phyloP scores from a whole-genome alignment of 2,329 filamentous ascomycete genomes.

The Penicillium capsulatum region DNA sequence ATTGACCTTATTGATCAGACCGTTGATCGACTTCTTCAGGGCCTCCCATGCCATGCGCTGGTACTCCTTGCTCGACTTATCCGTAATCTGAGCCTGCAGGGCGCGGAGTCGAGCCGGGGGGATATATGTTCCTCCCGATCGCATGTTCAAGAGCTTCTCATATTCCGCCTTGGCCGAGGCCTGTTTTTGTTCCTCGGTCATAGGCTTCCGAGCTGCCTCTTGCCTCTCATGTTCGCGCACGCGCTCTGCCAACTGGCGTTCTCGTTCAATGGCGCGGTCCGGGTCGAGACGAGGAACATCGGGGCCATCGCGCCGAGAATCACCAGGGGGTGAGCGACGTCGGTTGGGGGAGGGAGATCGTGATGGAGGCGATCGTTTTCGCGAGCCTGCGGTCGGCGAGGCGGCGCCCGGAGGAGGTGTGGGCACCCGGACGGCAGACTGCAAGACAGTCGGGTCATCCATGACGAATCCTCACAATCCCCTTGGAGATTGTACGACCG shows the following conservation, averaged over 20 bases:
- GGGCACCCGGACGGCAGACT: constrained; percentile 57
- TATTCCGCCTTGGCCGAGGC: constrained; percentile 87
- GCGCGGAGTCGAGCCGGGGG: constrained; percentile 86
- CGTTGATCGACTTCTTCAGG: constrained; percentile 97
- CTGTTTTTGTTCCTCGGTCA: constrained; percentile 77
- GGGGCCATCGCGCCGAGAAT: constrained; percentile 30
- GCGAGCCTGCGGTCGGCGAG: constrained; percentile 48
- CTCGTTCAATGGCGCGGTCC: constrained; percentile 47
- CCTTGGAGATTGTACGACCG: not conserved
- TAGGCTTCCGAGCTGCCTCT: constrained; percentile 48
- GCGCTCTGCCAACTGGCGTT: constrained; percentile 51
- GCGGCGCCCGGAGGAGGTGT: constrained; percentile 51
- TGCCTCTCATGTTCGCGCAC: constrained; percentile 51
- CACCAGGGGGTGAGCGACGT: constrained; percentile 45
- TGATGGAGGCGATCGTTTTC: constrained; percentile 55
- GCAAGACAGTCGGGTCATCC: constrained; percentile 47
- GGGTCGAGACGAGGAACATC: constrained; percentile 50
- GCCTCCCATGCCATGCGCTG: constrained; percentile 99
- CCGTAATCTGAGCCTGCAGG: constrained; percentile 92
- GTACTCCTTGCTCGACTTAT: constrained; percentile 94
- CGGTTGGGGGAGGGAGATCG: constrained; percentile 52
- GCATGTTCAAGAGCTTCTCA: constrained; percentile 84
- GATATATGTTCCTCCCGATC: constrained; percentile 94
- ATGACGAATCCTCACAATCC: constrained; percentile 26
- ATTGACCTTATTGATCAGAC: constrained; percentile 98